Percentiles rank a stretch among this genome's conserved stretches.
These are phyloP conservation scores for Claviceps sp. DNA, from an alignment of 2,329 filamentous ascomycete species.

Conservation along the genomic window DNA sequence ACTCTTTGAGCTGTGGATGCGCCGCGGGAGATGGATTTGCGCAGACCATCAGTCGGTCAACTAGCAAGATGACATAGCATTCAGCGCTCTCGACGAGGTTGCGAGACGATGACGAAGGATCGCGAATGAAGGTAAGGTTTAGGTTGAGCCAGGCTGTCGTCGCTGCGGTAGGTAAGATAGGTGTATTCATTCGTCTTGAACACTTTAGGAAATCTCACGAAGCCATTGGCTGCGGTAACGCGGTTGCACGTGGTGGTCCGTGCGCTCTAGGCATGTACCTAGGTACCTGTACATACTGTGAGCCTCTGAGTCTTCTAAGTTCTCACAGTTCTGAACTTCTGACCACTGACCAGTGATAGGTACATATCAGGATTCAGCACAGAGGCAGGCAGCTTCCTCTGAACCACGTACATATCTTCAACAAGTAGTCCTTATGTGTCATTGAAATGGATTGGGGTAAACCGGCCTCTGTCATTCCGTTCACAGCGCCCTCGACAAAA, in stretches of 20 bases:
- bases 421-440: too few relatives aligned
- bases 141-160: not conserved
- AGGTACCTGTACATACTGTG: too few relatives aligned
- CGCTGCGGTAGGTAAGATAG: not conserved
- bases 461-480: not conserved
- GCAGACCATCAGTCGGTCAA: constrained; percentile 16
- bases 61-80: constrained; percentile 14
- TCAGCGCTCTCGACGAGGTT: constrained; percentile 4
- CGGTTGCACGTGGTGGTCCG: not conserved
- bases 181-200: not conserved
- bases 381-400: too few relatives aligned
- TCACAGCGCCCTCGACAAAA: not conserved
- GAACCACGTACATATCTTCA: too few relatives aligned
- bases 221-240: not conserved
- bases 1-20: constrained; percentile 17
- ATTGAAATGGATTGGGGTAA: too few relatives aligned
- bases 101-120: not conserved
- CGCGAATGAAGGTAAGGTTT: not conserved
- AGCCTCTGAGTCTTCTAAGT: too few relatives aligned
- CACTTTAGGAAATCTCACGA: not conserved
- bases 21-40: constrained; percentile 16
- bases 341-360: too few relatives aligned
- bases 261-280: not conserved
- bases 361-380: too few relatives aligned
- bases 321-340: too few relatives aligned